These are phyloP conservation scores for Eruca vesicaria DNA, from an alignment of 441 rosid species.

Conservation along the genomic window DNA sequence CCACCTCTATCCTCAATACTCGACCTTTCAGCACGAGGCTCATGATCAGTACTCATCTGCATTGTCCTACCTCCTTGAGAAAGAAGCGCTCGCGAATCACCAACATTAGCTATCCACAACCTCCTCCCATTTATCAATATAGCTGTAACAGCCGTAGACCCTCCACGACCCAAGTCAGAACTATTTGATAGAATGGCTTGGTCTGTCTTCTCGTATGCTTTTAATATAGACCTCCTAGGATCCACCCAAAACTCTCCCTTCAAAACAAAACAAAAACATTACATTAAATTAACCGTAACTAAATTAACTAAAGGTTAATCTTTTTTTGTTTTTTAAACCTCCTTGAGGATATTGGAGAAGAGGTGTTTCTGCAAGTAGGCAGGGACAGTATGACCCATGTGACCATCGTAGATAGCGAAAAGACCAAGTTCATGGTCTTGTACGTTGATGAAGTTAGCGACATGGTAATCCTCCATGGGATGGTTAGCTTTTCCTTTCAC, in stretches of 20 bases:
- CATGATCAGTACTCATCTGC: constrained; percentile 63
- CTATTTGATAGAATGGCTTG: constrained; percentile 55
- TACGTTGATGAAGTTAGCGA: constrained; percentile 65
- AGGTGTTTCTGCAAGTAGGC: constrained; percentile 77
- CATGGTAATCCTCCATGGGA: constrained; percentile 94
- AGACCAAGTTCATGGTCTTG: constrained; percentile 72
- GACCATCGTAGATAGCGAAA: constrained; percentile 89
- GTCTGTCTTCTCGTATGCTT: constrained; percentile 64
- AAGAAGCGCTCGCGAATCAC: constrained; percentile 69
- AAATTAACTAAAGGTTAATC: not conserved
- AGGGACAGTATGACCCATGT: constrained; percentile 80
- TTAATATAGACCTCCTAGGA: constrained; percentile 47
- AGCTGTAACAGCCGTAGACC: constrained; percentile 75
- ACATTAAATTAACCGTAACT: too few relatives aligned
- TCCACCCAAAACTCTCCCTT: constrained; percentile 72
- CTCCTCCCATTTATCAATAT: constrained; percentile 54
- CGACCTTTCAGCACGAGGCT: constrained; percentile 57
- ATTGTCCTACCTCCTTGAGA: constrained; percentile 47
- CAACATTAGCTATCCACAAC: constrained; percentile 66
- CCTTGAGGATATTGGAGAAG: constrained; percentile 75
- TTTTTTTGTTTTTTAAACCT: constrained; percentile 43
- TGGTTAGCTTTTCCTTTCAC: constrained; percentile 90
- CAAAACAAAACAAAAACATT: constrained; percentile 3
- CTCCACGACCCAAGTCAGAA: constrained; percentile 65
- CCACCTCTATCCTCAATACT: constrained; percentile 67